Base-by-base conservation (phyloP, 352 stramenopile species). In the Pythium phragmitis region DNA sequence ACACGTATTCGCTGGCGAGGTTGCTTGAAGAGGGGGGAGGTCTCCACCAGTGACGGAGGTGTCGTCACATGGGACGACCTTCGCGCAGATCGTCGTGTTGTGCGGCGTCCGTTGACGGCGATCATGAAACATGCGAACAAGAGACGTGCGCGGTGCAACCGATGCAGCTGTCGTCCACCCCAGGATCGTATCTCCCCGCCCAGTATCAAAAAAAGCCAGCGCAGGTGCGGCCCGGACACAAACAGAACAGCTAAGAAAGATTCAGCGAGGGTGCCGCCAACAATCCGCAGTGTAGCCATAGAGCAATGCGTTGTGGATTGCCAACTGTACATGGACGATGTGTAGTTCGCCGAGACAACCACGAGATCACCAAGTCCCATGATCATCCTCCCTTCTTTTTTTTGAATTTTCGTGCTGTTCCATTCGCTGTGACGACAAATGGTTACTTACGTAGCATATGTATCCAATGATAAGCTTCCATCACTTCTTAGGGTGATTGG, bases 11-110 rank as follows among this genome's bases (percentile, higher is more conserved):
- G 12, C 17, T 6, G 39, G 28, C 26, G 47, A 57, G 46, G 57
- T 60, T 51, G 56, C 23, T 54, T 43, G 39, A 58, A 54, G 39
- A 8, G 39, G 19, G 36, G 53, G 41, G 7, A 39, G 34, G 11
- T 39, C 34, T 28, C 53, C 49, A 55, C 50, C 28, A 36, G 42
- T 66, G 59, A 66, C 50, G 42, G 13, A 21, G 28, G 48, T 16
- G 12, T 45, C 58, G 50, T 65, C 58, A 65, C 46, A 28, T 49
- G 57, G 30, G 36, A 46, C 58, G 58, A 65, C 58, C 33, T 42
- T 51, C 34, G 19, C 46, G 28, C 28, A 30, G 34, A 45, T 47
- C 53, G 36, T 50, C 37, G 23, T 30, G 53, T 57, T 45, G 33
- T 43, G n/a, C 9, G 14, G 26, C 26, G 26, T 28, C 26, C 26